These are phyloP conservation scores for Leccinum disarticulatum DNA, from an alignment of 768 basidiomycete genomes.

Conservation along the genomic window DNA sequence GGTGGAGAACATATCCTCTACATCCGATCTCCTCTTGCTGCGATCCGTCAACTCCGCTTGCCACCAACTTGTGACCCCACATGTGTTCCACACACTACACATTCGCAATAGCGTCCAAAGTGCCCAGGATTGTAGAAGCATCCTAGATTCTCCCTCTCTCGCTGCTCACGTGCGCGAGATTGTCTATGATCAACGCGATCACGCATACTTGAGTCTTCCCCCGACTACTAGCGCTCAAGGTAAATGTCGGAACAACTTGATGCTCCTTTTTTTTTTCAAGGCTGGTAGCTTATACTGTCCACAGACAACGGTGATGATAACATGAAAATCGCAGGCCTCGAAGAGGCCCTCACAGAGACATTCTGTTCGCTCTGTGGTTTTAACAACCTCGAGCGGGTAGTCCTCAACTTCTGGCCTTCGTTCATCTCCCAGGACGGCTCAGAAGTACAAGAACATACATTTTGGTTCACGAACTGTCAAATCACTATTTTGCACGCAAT, in stretches of 20 bases:
- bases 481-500: conserved; percentile 23
- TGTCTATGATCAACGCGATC: conserved; percentile 31
- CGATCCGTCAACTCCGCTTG: conserved; percentile 26
- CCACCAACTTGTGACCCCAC: conserved; percentile 27
- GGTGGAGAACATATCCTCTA: no score
- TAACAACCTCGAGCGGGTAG: conserved; percentile 10
- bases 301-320: neutral
- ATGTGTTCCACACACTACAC: conserved; percentile 21
- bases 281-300: neutral
- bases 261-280: no score
- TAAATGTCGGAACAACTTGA: neutral
- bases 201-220: conserved; percentile 24
- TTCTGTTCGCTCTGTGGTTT: neutral
- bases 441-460: conserved; percentile 29
- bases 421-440: conserved; percentile 25
- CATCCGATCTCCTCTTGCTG: conserved; percentile 19
- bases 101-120: conserved; percentile 28
- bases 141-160: conserved; percentile 24
- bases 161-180: conserved; percentile 26
- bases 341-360: neutral
- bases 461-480: conserved; percentile 33
- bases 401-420: conserved; percentile 33
- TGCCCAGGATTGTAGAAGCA: conserved; percentile 23
- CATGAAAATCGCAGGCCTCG: neutral
- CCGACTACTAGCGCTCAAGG: conserved; percentile 15